Evolutionary conservation across 2,329 filamentous ascomycete genomes (phyloP), one percentile per base, ranked within the genome.

Genomic region (Neofusicoccum umdonicola): DNA sequence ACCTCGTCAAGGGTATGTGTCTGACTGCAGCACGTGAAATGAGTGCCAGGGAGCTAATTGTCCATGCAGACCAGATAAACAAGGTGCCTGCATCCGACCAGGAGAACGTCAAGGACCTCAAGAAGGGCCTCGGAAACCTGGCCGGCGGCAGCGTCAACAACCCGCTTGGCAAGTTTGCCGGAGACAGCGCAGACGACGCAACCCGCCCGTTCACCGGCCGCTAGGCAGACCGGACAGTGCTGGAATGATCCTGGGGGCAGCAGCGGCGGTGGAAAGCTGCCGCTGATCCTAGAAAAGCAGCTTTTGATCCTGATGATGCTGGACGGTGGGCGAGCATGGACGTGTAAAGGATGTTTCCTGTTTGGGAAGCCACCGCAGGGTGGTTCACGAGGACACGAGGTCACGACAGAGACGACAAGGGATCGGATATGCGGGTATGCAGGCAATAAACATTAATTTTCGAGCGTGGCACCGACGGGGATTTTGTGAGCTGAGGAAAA

Each of bases 61-160:
- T 7, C n/a, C 5, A 19, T 15, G 27, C 62, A 78, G 76, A 75
- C 67, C 73, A 75, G 63, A 74, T 78, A 69, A 71, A 73, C 70
- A 78, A 77, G 69, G 67, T 78, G 65, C 76, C 76, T 35, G 69
- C 71, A 44, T 76, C 76, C 15, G 75, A 78, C 67, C 73, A 77
- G 66, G 68, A 77, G 68, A 69, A 77, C 54, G 62, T 77, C 70
- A 74, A 76, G 64, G 67, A 75, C 58, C 61, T 77, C 68, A 77
- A 77, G 69, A 73, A 74, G 52, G 72, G 74, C 35, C 63, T 78
- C 52, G 71, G 72, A 63, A 76, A 76, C 63, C 68, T 73, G 31
- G 71, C 73, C 9, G 76, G 76, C 22, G 76, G 76, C 13, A 67
- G 66, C 56, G 62, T 71, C 48, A 71, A 75, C 37, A 78, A 78